Conservation (phyloP, 495 filamentous ascomycete species). For the Pseudevernia furfuracea region DNA sequence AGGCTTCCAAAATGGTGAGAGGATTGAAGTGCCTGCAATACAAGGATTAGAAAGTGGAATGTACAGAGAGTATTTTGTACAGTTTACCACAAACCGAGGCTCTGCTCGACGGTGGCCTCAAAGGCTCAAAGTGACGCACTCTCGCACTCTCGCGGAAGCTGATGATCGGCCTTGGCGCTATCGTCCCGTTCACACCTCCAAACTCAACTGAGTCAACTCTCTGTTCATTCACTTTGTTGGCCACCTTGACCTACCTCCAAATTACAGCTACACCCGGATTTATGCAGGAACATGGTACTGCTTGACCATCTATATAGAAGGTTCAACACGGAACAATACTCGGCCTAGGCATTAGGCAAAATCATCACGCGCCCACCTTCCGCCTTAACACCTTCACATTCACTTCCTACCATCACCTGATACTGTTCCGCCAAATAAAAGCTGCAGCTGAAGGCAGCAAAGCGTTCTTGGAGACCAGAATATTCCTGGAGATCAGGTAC, state of each 20-base stretch:
- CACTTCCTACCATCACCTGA: not conserved
- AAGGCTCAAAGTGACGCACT: not conserved
- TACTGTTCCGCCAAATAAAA: not conserved
- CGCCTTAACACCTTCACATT: constrained; percentile 10
- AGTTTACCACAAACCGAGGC: not conserved
- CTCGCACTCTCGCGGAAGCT: not conserved
- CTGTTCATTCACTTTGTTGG: not conserved
- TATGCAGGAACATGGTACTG: not conserved
- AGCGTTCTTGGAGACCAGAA: not conserved
- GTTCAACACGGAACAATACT: not conserved
- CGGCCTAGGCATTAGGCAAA: constrained; percentile 8
- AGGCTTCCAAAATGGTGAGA: not conserved
- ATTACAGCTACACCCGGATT: not conserved
- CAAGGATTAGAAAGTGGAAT: not conserved
- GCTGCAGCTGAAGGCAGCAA: not conserved
- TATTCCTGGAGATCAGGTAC: not conserved
- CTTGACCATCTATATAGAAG: not conserved
- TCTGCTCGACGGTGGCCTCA: not conserved
- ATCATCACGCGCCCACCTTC: constrained; percentile 4
- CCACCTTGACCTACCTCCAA: not conserved
- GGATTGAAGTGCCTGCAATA: not conserved
- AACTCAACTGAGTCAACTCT: not conserved
- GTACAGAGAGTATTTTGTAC: not conserved
- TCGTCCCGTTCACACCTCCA: not conserved
- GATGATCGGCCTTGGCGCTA: constrained; percentile 8